Percentiles rank a stretch among this genome's conserved stretches.
These are phyloP conservation scores for Tolypocladium inflatum DNA, from an alignment of 2,329 filamentous ascomycete species.

Conservation along the genomic window DNA sequence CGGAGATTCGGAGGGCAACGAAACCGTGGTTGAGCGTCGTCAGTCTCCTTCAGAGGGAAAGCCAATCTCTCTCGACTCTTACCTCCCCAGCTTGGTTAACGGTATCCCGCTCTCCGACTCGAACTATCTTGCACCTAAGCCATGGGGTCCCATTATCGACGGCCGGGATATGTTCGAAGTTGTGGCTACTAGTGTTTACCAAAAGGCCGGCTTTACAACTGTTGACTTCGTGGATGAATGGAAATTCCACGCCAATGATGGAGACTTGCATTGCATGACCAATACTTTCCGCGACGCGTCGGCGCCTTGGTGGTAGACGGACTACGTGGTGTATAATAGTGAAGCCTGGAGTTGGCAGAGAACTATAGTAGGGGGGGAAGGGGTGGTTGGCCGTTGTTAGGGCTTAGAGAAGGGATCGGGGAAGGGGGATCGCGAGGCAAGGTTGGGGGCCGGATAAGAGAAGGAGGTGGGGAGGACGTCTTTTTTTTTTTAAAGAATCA, in stretches of 20 bases:
- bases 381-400: no score
- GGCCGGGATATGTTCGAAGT: constrained; percentile 14
- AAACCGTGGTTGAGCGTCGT: neutral
- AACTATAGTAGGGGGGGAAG: no score
- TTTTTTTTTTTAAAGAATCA: no score
- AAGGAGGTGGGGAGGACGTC: no score
- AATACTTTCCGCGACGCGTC: constrained; percentile 8
- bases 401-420: no score
- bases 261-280: constrained; percentile 17
- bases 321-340: no score
- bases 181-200: constrained; percentile 10
- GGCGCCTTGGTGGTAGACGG: constrained; percentile 7
- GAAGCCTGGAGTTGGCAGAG: no score
- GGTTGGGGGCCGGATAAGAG: no score
- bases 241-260: constrained; percentile 9
- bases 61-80: constrained; percentile 4
- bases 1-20: neutral
- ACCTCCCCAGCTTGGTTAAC: constrained; percentile 11
- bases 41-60: neutral
- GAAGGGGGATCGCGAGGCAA: no score
- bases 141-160: constrained; percentile 15
- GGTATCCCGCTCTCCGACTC: constrained; percentile 8
- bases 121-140: constrained; percentile 11
- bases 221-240: neutral
- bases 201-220: constrained; percentile 12